Evolutionary conservation across 352 stramenopile genomes (phyloP).

Genomic region (Globisporangium cederbergense): DNA sequence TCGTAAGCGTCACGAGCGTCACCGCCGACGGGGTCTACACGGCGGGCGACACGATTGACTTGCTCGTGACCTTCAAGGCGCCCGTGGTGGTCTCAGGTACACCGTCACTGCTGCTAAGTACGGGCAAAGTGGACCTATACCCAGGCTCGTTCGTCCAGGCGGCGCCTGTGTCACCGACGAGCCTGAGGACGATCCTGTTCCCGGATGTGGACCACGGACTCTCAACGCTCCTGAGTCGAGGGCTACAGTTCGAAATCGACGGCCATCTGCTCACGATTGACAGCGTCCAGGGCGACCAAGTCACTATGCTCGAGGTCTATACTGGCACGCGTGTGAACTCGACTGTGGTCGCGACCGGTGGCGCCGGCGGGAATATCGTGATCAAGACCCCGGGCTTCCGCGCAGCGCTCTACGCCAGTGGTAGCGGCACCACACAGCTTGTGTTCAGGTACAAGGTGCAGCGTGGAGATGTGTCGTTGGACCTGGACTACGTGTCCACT

Average conservation of each 20-base stretch:
- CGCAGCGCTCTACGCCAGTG: slow-evolving; percentile 38
- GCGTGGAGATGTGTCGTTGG: slow-evolving; percentile 39
- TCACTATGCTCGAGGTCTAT: slow-evolving; percentile 59
- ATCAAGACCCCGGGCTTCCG: slow-evolving; percentile 54
- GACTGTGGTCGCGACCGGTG: slow-evolving; percentile 14
- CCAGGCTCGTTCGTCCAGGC: slow-evolving; percentile 44
- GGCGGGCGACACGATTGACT: slow-evolving; percentile 53
- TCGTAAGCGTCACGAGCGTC: slow-evolving; percentile 35
- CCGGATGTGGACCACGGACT: slow-evolving; percentile 45
- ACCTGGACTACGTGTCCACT: slow-evolving; percentile 50
- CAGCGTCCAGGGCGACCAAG: slow-evolving; percentile 34
- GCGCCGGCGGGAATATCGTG: slow-evolving; percentile 17
- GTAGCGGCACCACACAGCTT: slow-evolving; percentile 42
- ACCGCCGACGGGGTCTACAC: slow-evolving; percentile 47
- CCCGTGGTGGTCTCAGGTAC: slow-evolving; percentile 55
- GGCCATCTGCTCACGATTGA: slow-evolving; percentile 47
- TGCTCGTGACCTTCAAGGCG: slow-evolving; percentile 52
- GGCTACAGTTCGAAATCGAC: slow-evolving; percentile 56
- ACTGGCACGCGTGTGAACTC: slow-evolving; percentile 37
- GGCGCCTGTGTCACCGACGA: slow-evolving; percentile 21
- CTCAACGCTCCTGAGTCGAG: slow-evolving; percentile 29
- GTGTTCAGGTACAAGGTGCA: slow-evolving; percentile 59
- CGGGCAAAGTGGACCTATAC: slow-evolving; percentile 52
- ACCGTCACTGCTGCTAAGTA: slow-evolving; percentile 42
- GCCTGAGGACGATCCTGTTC: slow-evolving; percentile 43